These are phyloP conservation scores for Penicillium psychrosexuale DNA, from an alignment of 2,329 filamentous ascomycete species.

Conservation along the genomic window DNA sequence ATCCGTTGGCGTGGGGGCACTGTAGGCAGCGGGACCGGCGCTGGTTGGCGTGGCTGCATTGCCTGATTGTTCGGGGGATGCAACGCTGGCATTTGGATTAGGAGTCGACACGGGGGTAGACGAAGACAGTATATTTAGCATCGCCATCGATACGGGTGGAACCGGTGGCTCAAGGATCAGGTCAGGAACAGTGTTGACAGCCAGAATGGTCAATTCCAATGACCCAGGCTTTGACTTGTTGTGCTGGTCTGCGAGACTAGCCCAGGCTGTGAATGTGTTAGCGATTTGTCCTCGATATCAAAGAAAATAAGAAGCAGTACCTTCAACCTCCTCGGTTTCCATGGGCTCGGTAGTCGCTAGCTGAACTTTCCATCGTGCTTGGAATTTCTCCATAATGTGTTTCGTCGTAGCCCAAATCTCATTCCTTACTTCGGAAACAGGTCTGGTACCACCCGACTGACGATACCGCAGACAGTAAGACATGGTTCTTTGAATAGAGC, in stretches of 20 bases:
- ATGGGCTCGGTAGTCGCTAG: constrained; percentile 53
- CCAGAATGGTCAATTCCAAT: constrained; percentile 38
- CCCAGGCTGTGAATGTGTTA: constrained; percentile 38
- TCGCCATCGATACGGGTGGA: constrained; percentile 32
- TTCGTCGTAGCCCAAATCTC: constrained; percentile 59
- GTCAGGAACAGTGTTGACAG: constrained; percentile 36
- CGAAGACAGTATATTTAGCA: constrained; percentile 33
- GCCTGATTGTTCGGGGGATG: constrained; percentile 45
- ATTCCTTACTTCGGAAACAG: constrained; percentile 50
- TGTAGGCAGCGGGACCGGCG: constrained; percentile 35
- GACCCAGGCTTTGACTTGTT: constrained; percentile 35
- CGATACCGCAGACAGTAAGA: constrained; percentile 53
- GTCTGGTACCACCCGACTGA: constrained; percentile 28
- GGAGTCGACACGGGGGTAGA: constrained; percentile 43
- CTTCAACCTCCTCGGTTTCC: constrained; percentile 51
- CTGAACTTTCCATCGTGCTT: constrained; percentile 55
- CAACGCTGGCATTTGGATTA: constrained; percentile 32
- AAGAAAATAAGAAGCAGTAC: constrained; percentile 27
- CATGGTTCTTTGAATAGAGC: constrained; percentile 52
- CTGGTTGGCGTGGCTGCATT: constrained; percentile 39
- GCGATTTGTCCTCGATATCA: background rate
- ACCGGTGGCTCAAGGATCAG: constrained; percentile 34
- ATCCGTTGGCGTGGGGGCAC: constrained; percentile 36
- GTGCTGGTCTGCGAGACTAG: constrained; percentile 36
- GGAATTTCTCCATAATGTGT: constrained; percentile 52